Percentiles rank a stretch among this genome's conserved stretches.
Evolutionary conservation across 179 eudicot species (phyloP).

Genomic region (Corrigiola litoralis): DNA sequence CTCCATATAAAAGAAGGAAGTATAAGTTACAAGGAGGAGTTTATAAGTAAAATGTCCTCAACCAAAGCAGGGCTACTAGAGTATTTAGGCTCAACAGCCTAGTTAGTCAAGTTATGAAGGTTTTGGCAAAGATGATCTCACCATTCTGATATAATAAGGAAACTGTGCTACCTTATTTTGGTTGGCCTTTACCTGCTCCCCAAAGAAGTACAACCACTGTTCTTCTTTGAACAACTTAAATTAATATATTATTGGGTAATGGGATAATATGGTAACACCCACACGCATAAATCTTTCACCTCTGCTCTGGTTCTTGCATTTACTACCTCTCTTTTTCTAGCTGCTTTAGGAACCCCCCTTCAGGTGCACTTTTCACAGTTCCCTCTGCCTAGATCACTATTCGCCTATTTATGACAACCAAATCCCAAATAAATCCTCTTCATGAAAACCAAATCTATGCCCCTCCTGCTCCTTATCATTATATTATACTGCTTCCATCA

Average conservation of each 20-base stretch:
- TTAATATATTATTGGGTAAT: background rate
- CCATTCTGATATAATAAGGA: too few relatives aligned
- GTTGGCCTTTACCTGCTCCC: constrained; percentile 1
- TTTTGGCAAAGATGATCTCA: background rate
- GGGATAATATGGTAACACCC: constrained; percentile 23
- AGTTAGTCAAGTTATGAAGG: background rate
- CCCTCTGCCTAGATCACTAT: background rate
- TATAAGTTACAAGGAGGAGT: too few relatives aligned
- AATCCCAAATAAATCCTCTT: constrained; percentile 3
- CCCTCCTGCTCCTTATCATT: background rate
- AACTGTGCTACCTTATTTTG: background rate
- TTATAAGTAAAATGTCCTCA: too few relatives aligned
- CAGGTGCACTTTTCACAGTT: constrained; percentile 10
- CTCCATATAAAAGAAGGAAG: too few relatives aligned
- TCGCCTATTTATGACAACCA: constrained; percentile 19
- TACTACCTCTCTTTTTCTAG: background rate
- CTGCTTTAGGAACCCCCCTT: background rate
- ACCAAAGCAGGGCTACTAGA: background rate
- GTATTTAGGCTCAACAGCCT: background rate
- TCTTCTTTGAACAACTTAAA: background rate
- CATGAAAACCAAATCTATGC: constrained; percentile 13
- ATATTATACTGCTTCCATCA: too few relatives aligned
- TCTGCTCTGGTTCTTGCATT: background rate
- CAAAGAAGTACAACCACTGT: background rate
- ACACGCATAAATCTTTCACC: constrained; percentile 24